Percentiles rank a stretch among this genome's conserved stretches.
Evolutionary conservation across 2,329 filamentous ascomycete species (phyloP).

Genomic region (Hawksworthiomyces lignivorus): DNA sequence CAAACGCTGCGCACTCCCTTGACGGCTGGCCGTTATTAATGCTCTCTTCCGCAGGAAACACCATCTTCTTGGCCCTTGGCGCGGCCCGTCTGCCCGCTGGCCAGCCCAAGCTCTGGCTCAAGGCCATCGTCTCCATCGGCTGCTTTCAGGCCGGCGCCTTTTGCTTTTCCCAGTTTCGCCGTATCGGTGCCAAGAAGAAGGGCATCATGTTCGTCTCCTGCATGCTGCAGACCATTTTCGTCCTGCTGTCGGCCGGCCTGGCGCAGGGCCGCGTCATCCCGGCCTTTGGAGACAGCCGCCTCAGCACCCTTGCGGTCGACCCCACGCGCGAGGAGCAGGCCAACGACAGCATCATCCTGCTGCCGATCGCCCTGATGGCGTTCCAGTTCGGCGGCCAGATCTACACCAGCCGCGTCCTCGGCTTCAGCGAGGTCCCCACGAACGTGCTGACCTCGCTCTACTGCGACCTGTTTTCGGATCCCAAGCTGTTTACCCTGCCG

Average conservation of each 20-base stretch:
- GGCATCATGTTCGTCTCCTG: constrained; percentile 60
- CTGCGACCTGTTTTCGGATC: constrained; percentile 46
- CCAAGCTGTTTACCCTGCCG: constrained; percentile 36
- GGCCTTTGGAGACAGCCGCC: constrained; percentile 25
- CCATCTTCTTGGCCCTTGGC: constrained; percentile 70
- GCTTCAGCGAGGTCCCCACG: constrained; percentile 47
- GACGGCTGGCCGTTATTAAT: background rate
- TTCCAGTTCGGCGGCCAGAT: constrained; percentile 51
- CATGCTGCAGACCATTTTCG: constrained; percentile 40
- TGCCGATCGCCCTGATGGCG: constrained; percentile 38
- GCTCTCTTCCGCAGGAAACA: constrained; percentile 51
- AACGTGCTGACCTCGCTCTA: constrained; percentile 48
- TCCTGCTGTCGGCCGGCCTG: constrained; percentile 44
- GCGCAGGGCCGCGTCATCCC: constrained; percentile 39
- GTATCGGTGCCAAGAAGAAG: constrained; percentile 50
- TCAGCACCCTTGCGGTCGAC: constrained; percentile 20
- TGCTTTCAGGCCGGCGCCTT: constrained; percentile 68
- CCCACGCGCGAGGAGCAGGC: constrained; percentile 31
- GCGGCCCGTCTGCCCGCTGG: constrained; percentile 40
- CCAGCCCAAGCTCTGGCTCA: constrained; percentile 56
- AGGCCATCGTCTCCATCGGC: constrained; percentile 61
- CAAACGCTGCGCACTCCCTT: too few species aligned
- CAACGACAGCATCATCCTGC: constrained; percentile 29
- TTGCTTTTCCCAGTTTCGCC: constrained; percentile 62
- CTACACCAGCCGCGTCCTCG: constrained; percentile 41